These are phyloP conservation scores for Hypericum androsaemum DNA, from an alignment of 345 rosid genomes.

Conservation along the genomic window DNA sequence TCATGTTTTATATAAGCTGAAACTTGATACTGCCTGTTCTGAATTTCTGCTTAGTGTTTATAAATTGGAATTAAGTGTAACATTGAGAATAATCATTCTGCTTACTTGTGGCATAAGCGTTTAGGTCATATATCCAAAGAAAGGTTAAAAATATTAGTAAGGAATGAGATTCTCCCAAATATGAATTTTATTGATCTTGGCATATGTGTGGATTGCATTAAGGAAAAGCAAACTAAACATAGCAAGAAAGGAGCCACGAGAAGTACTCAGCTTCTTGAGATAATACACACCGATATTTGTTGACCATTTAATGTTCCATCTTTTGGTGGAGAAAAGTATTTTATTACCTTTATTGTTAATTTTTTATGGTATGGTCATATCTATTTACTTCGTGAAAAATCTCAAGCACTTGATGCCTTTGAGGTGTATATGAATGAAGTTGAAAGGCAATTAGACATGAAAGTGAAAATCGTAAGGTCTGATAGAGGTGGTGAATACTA, in stretches of 20 bases:
- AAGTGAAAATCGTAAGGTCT: constrained; percentile 1
- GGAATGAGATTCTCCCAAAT: not conserved
- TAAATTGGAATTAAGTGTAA: not conserved
- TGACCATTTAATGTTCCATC: constrained; percentile 1
- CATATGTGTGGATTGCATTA: constrained; percentile 8
- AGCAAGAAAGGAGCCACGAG: constrained; percentile 2
- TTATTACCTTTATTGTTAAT: constrained; percentile 3
- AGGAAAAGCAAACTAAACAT: constrained; percentile 4
- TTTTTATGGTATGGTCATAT: not conserved
- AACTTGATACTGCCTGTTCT: too few relatives aligned
- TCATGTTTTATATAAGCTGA: too few relatives aligned
- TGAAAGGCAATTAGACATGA: constrained; percentile 5
- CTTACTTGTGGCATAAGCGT: constrained; percentile 6
- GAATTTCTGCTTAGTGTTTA: too few relatives aligned
- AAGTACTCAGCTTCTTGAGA: not conserved
- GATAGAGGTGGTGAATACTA: constrained; percentile 7
- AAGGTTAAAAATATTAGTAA: not conserved
- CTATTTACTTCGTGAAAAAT: constrained; percentile 1
- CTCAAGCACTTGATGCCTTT: not conserved
- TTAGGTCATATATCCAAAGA: constrained; percentile 10
- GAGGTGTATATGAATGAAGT: not conserved
- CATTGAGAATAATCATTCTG: not conserved
- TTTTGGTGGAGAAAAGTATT: constrained; percentile 2
- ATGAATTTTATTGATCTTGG: not conserved
- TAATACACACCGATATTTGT: constrained; percentile 4